These are phyloP conservation scores for Anthracocystis setariae DNA, from an alignment of 1,284 basidiomycete species.

Conservation along the genomic window DNA sequence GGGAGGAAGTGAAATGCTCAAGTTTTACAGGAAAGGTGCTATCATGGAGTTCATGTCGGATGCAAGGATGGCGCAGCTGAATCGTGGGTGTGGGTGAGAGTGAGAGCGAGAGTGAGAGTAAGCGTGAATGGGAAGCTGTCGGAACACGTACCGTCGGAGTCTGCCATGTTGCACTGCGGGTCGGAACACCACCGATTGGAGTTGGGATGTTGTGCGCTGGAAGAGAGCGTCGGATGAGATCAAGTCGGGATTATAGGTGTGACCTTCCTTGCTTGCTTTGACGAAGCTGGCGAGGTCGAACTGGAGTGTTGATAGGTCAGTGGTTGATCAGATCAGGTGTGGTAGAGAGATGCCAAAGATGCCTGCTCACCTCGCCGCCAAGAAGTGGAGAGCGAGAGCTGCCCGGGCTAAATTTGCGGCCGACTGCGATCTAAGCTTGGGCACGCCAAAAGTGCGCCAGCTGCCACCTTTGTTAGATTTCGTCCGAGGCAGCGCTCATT, in stretches of 20 bases:
- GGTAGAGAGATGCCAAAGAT: constrained; percentile 1
- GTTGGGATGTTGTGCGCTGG: constrained; percentile 2
- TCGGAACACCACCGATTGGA: constrained; percentile 7
- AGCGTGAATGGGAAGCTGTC: constrained; percentile 5
- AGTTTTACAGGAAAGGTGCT: constrained; percentile 8
- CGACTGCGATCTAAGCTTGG: constrained; percentile 22
- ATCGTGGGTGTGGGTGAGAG: constrained; percentile 5
- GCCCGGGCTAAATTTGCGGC: constrained; percentile 1
- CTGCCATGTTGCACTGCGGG: constrained; percentile 50
- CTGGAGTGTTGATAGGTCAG: constrained; percentile 8
- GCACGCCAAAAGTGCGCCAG: constrained; percentile 1
- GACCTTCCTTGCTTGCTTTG: constrained; percentile 3
- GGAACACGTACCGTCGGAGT: constrained; percentile 59
- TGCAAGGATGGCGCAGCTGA: constrained; percentile 8
- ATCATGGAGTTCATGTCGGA: constrained; percentile 9
- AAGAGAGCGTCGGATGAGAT: neutral
- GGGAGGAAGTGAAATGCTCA: neutral
- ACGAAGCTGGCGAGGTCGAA: constrained; percentile 8
- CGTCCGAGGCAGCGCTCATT: neutral
- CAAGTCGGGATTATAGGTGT: neutral
- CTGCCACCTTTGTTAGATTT: constrained; percentile 16
- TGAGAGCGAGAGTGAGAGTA: constrained; percentile 2
- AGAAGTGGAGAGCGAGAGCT: constrained; percentile 2
- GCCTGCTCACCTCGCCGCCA: neutral
- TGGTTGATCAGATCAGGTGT: constrained; percentile 8